phyloP scores from a whole-genome alignment of 257 asterid species.

The Primulina eburnea region DNA sequence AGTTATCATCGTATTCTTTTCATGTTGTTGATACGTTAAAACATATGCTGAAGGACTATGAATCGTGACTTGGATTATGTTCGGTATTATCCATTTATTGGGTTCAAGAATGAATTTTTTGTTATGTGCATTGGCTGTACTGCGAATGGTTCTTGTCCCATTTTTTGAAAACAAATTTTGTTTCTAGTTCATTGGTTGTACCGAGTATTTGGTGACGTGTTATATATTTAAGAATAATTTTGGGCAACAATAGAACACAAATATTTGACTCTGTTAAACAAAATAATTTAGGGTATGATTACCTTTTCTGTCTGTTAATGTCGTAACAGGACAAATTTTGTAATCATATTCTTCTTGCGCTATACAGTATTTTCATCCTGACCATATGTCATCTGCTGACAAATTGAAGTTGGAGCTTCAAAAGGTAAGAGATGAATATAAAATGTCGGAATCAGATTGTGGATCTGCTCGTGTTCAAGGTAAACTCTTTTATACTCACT shows the following conservation, averaged over 20 bases:
- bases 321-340: constrained; percentile 3
- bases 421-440: constrained; percentile 83
- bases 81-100: neutral
- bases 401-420: constrained; percentile 80
- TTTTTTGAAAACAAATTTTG: neutral
- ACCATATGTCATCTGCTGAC: constrained; percentile 86
- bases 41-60: neutral
- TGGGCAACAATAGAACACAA: neutral
- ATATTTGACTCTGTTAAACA: constrained; percentile 9
- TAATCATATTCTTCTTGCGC: constrained; percentile 16
- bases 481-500: constrained; percentile 27
- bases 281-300: neutral
- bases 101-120: neutral
- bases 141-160: neutral
- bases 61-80: neutral
- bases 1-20: neutral
- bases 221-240: neutral
- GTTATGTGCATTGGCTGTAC: neutral
- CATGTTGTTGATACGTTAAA: neutral
- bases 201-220: neutral
- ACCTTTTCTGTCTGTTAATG: neutral
- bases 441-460: constrained; percentile 88
- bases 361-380: constrained; percentile 81
- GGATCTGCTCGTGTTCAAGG: constrained; percentile 98
- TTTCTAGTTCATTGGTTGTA: neutral